Evolutionary conservation across 2,329 filamentous ascomycete species (phyloP).

Genomic region (Aphanocladium album): DNA sequence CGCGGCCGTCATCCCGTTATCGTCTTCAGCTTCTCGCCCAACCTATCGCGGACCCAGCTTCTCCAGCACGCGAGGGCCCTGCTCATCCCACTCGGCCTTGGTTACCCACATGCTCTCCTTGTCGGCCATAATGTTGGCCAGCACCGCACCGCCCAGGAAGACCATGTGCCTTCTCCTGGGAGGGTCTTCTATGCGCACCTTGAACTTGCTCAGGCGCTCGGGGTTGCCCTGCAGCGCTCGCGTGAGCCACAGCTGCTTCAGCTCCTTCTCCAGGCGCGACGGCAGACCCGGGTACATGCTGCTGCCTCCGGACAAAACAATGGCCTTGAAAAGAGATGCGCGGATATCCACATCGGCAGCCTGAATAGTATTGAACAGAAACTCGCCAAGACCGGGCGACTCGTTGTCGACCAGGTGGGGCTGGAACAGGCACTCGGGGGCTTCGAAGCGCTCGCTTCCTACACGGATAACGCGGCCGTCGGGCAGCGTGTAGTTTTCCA

Average conservation of each 20-base stretch:
- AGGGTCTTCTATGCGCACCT: conserved; percentile 97
- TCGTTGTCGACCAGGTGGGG: conserved; percentile 97
- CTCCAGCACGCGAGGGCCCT: conserved; percentile 76
- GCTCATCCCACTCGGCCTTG: conserved; percentile 94
- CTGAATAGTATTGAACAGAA: conserved; percentile 98
- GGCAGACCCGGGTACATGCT: conserved; percentile 99
- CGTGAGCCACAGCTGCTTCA: conserved; percentile 98
- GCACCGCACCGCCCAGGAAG: conserved; percentile 92
- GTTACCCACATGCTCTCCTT: conserved; percentile 99
- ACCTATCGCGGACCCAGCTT: conserved; percentile 83
- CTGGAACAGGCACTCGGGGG: conserved; percentile 96
- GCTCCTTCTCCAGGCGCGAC: conserved; percentile 91
- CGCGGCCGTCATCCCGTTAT: not conserved
- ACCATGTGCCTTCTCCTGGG: conserved; percentile 97
- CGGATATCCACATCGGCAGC: conserved; percentile 92
- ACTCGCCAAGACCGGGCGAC: conserved; percentile 92
- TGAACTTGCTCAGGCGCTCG: conserved; percentile 95
- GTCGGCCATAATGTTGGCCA: conserved; percentile 98
- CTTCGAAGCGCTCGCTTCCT: conserved; percentile 95
- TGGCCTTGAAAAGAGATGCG: conserved; percentile 90
- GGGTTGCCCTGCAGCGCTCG: conserved; percentile 86
- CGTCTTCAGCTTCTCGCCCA: not conserved
- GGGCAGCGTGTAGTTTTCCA: conserved; percentile 95
- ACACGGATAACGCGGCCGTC: conserved; percentile 95
- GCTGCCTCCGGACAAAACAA: conserved; percentile 92